Evolutionary conservation across 2,329 filamentous ascomycete genomes (phyloP).

Genomic region (Sporothrix variecibatus): DNA sequence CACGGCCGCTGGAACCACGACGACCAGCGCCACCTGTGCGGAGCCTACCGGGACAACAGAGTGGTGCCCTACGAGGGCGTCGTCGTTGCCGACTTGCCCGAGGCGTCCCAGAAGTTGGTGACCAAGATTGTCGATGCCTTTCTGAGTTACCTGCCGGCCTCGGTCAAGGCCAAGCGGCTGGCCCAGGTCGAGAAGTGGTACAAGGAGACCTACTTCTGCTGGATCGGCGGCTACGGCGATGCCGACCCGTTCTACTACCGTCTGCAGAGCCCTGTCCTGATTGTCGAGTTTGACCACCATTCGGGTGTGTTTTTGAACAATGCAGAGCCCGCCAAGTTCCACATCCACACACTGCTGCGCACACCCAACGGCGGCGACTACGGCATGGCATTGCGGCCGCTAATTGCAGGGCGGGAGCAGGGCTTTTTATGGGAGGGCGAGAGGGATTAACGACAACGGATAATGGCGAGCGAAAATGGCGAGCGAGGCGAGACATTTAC

Average conservation of each 20-base stretch:
- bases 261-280: constrained; percentile 72
- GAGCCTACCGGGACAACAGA: constrained; percentile 77
- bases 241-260: constrained; percentile 76
- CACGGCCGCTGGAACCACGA: constrained; percentile 75
- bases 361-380: constrained; percentile 78
- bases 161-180: constrained; percentile 57
- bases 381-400: constrained; percentile 54
- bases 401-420: constrained; percentile 36
- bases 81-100: constrained; percentile 50
- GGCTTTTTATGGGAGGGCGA: constrained; percentile 18
- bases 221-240: constrained; percentile 71
- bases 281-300: constrained; percentile 77
- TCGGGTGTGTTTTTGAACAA: constrained; percentile 77
- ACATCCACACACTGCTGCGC: constrained; percentile 73
- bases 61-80: constrained; percentile 74
- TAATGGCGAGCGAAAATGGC: neutral
- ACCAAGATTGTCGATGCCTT: constrained; percentile 63
- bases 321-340: constrained; percentile 71
- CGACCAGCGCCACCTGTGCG: constrained; percentile 76
- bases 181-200: constrained; percentile 57
- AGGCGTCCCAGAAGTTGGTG: constrained; percentile 56
- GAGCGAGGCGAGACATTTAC: neutral
- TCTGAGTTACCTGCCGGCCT: constrained; percentile 65
- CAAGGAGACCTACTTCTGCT: constrained; percentile 74
- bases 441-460: neutral